These are phyloP conservation scores for Postia placenta DNA, from an alignment of 768 basidiomycete genomes.

Conservation along the genomic window DNA sequence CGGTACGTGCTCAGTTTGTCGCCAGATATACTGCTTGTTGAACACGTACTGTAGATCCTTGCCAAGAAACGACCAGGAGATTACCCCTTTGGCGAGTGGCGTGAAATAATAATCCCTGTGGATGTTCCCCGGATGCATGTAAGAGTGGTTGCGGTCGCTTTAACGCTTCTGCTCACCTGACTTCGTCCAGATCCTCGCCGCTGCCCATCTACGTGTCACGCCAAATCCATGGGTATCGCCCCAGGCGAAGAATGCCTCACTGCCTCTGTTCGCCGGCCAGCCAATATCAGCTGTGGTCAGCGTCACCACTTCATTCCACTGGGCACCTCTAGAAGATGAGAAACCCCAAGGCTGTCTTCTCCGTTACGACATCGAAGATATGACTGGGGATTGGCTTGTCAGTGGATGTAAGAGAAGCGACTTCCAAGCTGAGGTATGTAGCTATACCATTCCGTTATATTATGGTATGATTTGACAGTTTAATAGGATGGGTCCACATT, in stretches of 20 bases:
- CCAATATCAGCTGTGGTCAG: slow-evolving; percentile 66
- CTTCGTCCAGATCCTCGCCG: slow-evolving; percentile 58
- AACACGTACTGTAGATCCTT: slow-evolving; percentile 21
- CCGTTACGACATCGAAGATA: slow-evolving; percentile 79
- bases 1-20: slow-evolving; percentile 21
- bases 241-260: slow-evolving; percentile 2
- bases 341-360: slow-evolving; percentile 44
- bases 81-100: slow-evolving; percentile 44
- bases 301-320: slow-evolving; percentile 72
- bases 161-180: no score
- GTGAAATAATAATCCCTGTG: slow-evolving; percentile 75
- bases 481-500: slow-evolving; percentile 56
- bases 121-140: slow-evolving; percentile 82
- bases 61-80: slow-evolving; percentile 34
- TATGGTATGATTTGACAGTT: background rate
- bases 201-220: slow-evolving; percentile 44
- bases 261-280: slow-evolving; percentile 77
- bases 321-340: slow-evolving; percentile 47
- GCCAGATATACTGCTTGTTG: background rate
- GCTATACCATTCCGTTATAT: background rate
- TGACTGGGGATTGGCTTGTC: slow-evolving; percentile 82
- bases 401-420: slow-evolving; percentile 85
- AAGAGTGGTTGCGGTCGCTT: slow-evolving; percentile 22
- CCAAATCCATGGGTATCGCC: slow-evolving; percentile 34
- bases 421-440: slow-evolving; percentile 65